Conservation (phyloP, 139 green algal species). For the Raphidocelis subcapitata region DNA sequence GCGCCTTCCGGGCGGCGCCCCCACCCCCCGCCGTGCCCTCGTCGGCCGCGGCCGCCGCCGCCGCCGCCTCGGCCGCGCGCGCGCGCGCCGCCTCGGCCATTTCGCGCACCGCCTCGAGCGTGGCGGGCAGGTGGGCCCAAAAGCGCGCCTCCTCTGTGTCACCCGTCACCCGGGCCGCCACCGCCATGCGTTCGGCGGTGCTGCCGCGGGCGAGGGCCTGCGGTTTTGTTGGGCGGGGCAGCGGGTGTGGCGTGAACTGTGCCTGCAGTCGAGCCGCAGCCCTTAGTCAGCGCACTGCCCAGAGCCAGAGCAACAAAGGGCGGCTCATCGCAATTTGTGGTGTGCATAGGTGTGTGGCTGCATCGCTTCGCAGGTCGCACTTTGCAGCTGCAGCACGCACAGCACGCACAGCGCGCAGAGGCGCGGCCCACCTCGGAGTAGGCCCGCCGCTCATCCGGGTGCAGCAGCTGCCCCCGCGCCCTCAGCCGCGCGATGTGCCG, state of each 20-base stretch:
- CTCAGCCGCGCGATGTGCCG: slow-evolving; percentile 25
- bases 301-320: too few relatives aligned
- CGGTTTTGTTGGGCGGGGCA: not conserved
- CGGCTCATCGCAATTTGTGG: not conserved
- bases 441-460: slow-evolving; percentile 46
- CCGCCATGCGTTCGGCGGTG: slow-evolving; percentile 37
- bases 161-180: slow-evolving; percentile 36
- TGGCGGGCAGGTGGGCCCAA: slow-evolving; percentile 68
- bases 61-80: not conserved
- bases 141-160: slow-evolving; percentile 56
- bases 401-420: too few relatives aligned
- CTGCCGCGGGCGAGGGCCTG: slow-evolving; percentile 12
- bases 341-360: not conserved
- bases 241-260: too few relatives aligned
- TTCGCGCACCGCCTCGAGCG: slow-evolving; percentile 38
- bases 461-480: slow-evolving; percentile 47
- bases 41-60: not conserved
- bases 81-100: slow-evolving; percentile 19
- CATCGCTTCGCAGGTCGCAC: not conserved
- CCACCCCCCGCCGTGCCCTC: not conserved
- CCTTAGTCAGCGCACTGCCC: too few relatives aligned
- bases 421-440: slow-evolving; percentile 50
- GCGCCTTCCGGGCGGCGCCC: not conserved
- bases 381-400: too few relatives aligned
- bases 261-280: too few relatives aligned